These are phyloP conservation scores for Microstegium vimineum DNA, from an alignment of 176 grass and related monocot species.

Conservation along the genomic window DNA sequence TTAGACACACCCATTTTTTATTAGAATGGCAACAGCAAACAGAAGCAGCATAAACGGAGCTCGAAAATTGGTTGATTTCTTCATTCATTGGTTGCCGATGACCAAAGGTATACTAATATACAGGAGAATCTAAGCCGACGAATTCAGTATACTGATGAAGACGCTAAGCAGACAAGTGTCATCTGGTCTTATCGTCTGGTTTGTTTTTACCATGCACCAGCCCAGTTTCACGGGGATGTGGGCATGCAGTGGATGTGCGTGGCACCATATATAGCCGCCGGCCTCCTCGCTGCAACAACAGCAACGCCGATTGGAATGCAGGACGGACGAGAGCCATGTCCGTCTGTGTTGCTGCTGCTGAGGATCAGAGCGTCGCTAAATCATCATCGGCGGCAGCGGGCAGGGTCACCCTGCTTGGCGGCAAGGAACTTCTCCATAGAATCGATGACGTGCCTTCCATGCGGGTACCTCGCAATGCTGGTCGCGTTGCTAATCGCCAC, in stretches of 20 bases:
- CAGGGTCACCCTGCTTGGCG: too few species aligned
- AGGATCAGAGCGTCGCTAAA: too few species aligned
- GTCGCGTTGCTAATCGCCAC: neutral
- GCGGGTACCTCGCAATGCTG: neutral
- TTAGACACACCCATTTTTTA: too few species aligned
- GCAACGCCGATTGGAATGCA: too few species aligned
- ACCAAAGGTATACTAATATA: neutral
- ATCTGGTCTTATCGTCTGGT: too few species aligned
- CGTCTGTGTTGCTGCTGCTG: too few species aligned
- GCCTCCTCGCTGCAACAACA: too few species aligned
- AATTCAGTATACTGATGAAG: neutral
- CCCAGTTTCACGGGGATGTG: too few species aligned
- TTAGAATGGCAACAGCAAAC: neutral
- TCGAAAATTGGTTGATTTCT: neutral
- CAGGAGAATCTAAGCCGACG: neutral
- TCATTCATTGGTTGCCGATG: neutral
- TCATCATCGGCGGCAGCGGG: neutral
- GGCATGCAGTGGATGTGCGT: too few species aligned
- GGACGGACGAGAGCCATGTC: too few species aligned
- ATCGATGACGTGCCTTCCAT: neutral
- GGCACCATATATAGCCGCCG: too few species aligned
- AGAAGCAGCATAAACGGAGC: neutral
- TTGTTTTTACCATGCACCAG: too few species aligned
- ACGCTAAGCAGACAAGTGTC: neutral
- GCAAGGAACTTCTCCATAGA: neutral